A percentile compares a stretch with the other conserved stretches of the same genome.
Evolutionary conservation across 1,139 yeast species (phyloP).

Genomic region (Entelexis paramagnoliae): DNA sequence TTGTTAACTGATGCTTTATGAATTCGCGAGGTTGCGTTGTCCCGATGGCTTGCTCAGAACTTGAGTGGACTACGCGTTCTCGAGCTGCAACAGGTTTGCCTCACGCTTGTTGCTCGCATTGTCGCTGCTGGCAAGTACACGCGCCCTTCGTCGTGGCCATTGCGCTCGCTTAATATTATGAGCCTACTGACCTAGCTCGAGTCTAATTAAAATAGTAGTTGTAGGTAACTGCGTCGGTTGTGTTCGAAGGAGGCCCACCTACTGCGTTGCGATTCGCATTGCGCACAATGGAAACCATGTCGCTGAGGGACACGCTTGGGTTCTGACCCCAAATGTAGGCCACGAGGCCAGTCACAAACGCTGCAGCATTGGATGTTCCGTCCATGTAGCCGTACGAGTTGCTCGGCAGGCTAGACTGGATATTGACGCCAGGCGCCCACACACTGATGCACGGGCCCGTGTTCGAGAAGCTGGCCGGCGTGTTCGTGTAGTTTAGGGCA

Average conservation of each 20-base stretch:
- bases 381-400: constrained; percentile 79
- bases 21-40: no score
- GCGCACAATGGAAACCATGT: constrained; percentile 22
- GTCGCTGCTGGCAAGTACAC: no score
- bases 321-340: constrained; percentile 81
- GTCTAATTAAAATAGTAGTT: constrained; percentile 18
- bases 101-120: no score
- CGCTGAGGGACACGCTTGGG: constrained; percentile 39
- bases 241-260: constrained; percentile 19
- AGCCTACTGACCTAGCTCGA: no score
- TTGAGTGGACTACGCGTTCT: no score
- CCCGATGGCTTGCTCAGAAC: no score
- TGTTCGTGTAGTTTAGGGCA: constrained; percentile 37
- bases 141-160: no score
- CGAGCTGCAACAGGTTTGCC: no score
- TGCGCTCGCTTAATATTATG: no score
- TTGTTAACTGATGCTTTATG: no score
- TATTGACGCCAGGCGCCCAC: constrained; percentile 48
- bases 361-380: constrained; percentile 98
- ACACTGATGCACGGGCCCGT: constrained; percentile 54
- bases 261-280: constrained; percentile 25
- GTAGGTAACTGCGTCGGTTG: constrained; percentile 28
- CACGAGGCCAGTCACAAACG: constrained; percentile 79
- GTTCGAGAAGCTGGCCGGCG: constrained; percentile 48
- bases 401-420: constrained; percentile 53